phyloP scores from a whole-genome alignment of 495 filamentous ascomycete genomes.

The Podospora didyma region DNA sequence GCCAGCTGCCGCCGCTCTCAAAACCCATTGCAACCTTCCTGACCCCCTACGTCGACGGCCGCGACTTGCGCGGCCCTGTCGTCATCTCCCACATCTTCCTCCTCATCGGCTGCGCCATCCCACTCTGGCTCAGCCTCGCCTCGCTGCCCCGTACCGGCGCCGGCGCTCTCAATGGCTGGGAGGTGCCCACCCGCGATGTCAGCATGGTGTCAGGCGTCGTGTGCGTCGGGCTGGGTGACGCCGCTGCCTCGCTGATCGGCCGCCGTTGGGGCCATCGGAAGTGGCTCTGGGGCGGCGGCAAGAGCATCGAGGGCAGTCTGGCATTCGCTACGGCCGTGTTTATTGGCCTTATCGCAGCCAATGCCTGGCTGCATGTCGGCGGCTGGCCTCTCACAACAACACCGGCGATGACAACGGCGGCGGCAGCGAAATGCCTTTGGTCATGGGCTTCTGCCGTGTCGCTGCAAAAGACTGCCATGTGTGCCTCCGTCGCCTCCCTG shows the following conservation, averaged over 20 bases:
- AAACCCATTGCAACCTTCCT: slow-evolving; percentile 79
- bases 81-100: slow-evolving; percentile 96
- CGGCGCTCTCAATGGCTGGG: slow-evolving; percentile 64
- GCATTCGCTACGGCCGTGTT: slow-evolving; percentile 83
- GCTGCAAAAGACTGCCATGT: slow-evolving; percentile 57
- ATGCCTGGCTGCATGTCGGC: slow-evolving; percentile 69
- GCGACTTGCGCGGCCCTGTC: slow-evolving; percentile 88
- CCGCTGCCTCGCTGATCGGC: slow-evolving; percentile 88
- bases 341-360: slow-evolving; percentile 64
- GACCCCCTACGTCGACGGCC: slow-evolving; percentile 88
- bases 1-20: slow-evolving; percentile 84
- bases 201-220: slow-evolving; percentile 87
- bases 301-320: slow-evolving; percentile 85
- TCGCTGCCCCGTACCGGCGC: slow-evolving; percentile 52
- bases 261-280: slow-evolving; percentile 80
- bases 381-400: slow-evolving; percentile 54
- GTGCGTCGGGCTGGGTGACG: slow-evolving; percentile 93
- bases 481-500: slow-evolving; percentile 77
- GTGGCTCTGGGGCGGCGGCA: slow-evolving; percentile 96
- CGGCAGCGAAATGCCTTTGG: slow-evolving; percentile 21
- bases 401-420: background rate
- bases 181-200: slow-evolving; percentile 63
- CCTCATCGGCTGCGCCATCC: slow-evolving; percentile 91
- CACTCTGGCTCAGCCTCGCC: slow-evolving; percentile 82
- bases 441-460: slow-evolving; percentile 20